Conservation (phyloP, 2,329 filamentous ascomycete species). For the Clonostachys rhizophaga region DNA sequence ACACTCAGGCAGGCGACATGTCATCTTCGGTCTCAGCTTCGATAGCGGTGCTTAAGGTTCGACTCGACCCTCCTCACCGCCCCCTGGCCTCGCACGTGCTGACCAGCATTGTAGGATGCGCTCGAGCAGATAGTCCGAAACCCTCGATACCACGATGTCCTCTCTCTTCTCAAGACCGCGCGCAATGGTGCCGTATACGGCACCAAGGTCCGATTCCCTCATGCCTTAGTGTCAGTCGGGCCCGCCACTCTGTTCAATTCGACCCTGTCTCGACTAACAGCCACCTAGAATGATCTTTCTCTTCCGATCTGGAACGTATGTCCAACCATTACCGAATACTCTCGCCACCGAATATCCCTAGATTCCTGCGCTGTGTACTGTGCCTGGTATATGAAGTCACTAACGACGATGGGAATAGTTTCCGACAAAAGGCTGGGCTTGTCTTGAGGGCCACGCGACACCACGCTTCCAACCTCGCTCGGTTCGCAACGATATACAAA, state of each 20-base stretch:
- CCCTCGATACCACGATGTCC: conserved; percentile 77
- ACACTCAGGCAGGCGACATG: no score
- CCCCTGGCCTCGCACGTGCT: not conserved
- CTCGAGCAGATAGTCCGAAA: conserved; percentile 77
- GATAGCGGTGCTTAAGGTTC: no score
- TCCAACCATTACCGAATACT: conserved; percentile 10
- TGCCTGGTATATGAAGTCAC: not conserved
- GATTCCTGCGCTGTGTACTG: not conserved
- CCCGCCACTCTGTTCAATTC: no score
- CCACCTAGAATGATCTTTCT: conserved; percentile 82
- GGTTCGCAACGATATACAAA: conserved; percentile 92
- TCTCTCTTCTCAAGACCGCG: conserved; percentile 85
- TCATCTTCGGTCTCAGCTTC: no score
- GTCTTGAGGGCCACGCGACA: conserved; percentile 83
- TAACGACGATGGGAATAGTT: conserved; percentile 22
- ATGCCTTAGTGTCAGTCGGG: conserved; percentile 71
- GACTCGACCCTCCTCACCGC: no score
- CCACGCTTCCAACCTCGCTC: conserved; percentile 87
- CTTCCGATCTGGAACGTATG: conserved; percentile 85
- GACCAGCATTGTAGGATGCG: conserved; percentile 43
- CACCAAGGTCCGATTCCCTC: conserved; percentile 94
- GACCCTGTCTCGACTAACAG: conserved; percentile 19
- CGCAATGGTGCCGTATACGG: conserved; percentile 98
- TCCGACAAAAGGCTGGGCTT: conserved; percentile 72
- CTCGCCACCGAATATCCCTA: no score